phyloP scores from a whole-genome alignment of 225 moss, liverwort and hornwort genomes.

The Ulota crispa region DNA sequence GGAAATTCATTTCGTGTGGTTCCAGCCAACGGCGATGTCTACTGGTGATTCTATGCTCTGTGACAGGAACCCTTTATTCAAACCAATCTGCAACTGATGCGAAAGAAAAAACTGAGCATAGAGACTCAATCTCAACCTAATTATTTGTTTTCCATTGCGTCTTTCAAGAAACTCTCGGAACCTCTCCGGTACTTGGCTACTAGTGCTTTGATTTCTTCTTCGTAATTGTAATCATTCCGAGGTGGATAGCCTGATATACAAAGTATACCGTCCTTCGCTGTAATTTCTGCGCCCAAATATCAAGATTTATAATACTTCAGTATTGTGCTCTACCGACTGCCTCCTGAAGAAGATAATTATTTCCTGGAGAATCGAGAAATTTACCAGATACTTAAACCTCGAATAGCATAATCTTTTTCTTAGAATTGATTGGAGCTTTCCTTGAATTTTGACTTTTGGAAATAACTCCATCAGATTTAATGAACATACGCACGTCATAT shows the following conservation, averaged over 20 bases:
- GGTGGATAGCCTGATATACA: slow-evolving; percentile 28
- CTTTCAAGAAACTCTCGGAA: slow-evolving; percentile 28
- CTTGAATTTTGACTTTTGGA: not conserved
- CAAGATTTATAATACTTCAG: not conserved
- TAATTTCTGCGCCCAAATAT: slow-evolving; percentile 24
- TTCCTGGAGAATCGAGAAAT: not conserved
- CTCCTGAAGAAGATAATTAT: not conserved
- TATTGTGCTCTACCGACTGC: not conserved
- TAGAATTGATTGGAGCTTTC: not conserved
- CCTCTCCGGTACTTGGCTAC: slow-evolving; percentile 20
- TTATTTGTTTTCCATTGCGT: not conserved
- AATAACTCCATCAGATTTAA: not conserved
- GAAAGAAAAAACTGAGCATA: not conserved
- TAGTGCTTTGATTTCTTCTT: slow-evolving; percentile 14
- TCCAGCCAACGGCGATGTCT: not conserved
- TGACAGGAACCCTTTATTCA: not conserved
- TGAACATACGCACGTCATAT: not conserved
- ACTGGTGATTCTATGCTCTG: not conserved
- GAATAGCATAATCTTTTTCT: not conserved
- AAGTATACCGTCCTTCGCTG: not conserved
- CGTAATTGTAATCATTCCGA: slow-evolving; percentile 5
- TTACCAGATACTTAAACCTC: too few species aligned
- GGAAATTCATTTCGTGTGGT: not conserved
- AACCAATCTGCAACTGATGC: not conserved
- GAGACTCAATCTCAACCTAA: not conserved